Evolutionary conservation across 1,284 basidiomycete species (phyloP), one percentile per base, ranked within the genome.

Genomic region (Phylloboletellus chloephorus): DNA sequence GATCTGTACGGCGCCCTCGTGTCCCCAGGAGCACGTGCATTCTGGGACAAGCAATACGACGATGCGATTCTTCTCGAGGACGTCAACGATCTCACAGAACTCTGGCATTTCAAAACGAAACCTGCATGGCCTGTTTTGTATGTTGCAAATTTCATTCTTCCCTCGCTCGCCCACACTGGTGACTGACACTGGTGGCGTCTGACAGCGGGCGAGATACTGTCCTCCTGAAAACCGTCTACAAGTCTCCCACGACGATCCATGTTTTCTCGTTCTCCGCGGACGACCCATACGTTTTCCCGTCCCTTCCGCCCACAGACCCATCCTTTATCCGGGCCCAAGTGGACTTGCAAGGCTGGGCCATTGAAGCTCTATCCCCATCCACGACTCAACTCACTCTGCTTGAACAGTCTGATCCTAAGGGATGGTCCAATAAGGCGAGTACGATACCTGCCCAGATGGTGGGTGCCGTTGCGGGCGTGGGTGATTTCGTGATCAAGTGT

Each of bases 361-460:
- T 99, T 50, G 95, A 98, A 64, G 80, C 89, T 0, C 72, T 99
- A 3, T 97, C 92, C 2, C 96, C 94, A 0, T 98, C 85, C 1
- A 98, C 96, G 0, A 96, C 94, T 0, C 82, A 91, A 24, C 79
- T 98, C 41, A 97, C 94, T 0, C 70, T 99, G 2, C 78, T 99
- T 3, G 96, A 98, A 60, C 96, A 98, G 66, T 93, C 89, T 10
- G 94, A 98, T 64, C 93, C 93, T 2, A 91, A 96, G 59, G 93
- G 94, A 36, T 97, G 95, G 95, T 84, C 91, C 5, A 92, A 91
- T 66, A 98, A 98, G 65, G 82, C 87, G 0, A 54, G 44, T 25
- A 88, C 88, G 12, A 93, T 94, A 26, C 93, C 93, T 0, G 82
- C 85, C 25, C 83, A 90, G 54, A 95, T 98, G 89, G 83, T 91